These are phyloP conservation scores for Tuber umbilicatum DNA, from an alignment of 495 filamentous ascomycete genomes.

Conservation along the genomic window DNA sequence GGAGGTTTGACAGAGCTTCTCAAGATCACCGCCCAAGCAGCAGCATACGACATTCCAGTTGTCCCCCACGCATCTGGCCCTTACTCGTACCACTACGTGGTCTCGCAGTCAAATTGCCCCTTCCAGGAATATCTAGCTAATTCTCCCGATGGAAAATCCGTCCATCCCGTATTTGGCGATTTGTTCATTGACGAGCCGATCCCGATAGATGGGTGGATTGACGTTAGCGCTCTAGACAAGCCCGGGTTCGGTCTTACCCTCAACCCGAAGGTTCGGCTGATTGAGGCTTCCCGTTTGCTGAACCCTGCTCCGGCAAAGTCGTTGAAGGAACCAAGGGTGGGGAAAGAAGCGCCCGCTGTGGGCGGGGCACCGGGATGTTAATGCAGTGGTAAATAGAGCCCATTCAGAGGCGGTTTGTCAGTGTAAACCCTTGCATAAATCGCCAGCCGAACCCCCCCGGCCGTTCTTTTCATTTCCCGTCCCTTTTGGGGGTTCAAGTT, in stretches of 20 bases:
- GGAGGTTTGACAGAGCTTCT: conserved; percentile 88
- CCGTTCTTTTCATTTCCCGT: not conserved
- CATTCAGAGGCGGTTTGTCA: conserved; percentile 17
- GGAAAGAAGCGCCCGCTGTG: conserved; percentile 20
- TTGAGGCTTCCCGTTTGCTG: conserved; percentile 64
- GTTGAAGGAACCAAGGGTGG: conserved; percentile 44
- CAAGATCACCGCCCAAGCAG: conserved; percentile 77
- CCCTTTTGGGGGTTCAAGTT: too few species aligned
- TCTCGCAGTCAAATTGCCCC: conserved; percentile 80
- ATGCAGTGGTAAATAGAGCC: conserved; percentile 13
- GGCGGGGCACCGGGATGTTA: conserved; percentile 8
- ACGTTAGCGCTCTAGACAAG: conserved; percentile 71
- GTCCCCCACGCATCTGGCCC: conserved; percentile 89
- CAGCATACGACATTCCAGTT: conserved; percentile 86
- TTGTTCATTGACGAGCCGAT: conserved; percentile 88
- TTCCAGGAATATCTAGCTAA: conserved; percentile 95
- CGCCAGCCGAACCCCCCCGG: conserved; percentile 8
- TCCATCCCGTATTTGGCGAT: conserved; percentile 84
- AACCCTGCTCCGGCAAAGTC: conserved; percentile 62
- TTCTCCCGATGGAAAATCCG: conserved; percentile 78
- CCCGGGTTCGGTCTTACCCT: conserved; percentile 84
- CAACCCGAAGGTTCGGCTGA: conserved; percentile 70
- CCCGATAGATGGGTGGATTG: conserved; percentile 70
- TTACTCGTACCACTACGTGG: conserved; percentile 91
- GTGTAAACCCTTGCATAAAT: conserved; percentile 4